These are phyloP conservation scores for Artomyces pyxidatus DNA, from an alignment of 768 basidiomycete species.

Conservation along the genomic window DNA sequence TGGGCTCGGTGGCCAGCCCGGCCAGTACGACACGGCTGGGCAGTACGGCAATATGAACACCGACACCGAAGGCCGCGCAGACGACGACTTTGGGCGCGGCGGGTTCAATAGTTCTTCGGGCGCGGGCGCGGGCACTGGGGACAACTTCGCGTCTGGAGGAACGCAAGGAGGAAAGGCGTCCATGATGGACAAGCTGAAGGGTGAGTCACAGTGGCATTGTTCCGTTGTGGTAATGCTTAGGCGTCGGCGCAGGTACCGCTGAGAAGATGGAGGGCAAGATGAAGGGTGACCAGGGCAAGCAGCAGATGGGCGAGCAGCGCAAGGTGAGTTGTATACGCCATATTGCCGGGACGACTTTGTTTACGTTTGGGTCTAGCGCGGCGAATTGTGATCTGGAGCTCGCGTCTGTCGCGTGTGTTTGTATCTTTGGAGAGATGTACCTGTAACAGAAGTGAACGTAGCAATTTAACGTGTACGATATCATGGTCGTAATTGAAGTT, in stretches of 20 bases:
- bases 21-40: not conserved
- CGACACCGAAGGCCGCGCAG: no score
- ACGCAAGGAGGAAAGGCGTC: not conserved
- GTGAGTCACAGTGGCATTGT: not conserved
- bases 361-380: not conserved
- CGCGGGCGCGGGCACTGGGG: not conserved
- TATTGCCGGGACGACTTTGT: not conserved
- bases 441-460: no score
- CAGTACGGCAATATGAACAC: not conserved
- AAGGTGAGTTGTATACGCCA: slow-evolving; percentile 5
- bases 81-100: not conserved
- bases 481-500: no score
- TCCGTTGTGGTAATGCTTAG: slow-evolving; percentile 1
- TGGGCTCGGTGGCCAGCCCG: not conserved
- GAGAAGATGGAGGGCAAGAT: slow-evolving; percentile 12
- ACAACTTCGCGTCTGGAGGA: no score
- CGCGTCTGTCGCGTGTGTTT: no score
- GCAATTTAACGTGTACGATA: no score
- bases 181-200: slow-evolving; percentile 4
- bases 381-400: not conserved
- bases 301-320: slow-evolving; percentile 10
- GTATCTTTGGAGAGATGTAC: no score
- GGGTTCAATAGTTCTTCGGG: not conserved
- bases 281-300: slow-evolving; percentile 4
- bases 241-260: slow-evolving; percentile 5